Conservation (phyloP, 1,139 yeast species). For the Schizosaccharomyces versatilis region DNA sequence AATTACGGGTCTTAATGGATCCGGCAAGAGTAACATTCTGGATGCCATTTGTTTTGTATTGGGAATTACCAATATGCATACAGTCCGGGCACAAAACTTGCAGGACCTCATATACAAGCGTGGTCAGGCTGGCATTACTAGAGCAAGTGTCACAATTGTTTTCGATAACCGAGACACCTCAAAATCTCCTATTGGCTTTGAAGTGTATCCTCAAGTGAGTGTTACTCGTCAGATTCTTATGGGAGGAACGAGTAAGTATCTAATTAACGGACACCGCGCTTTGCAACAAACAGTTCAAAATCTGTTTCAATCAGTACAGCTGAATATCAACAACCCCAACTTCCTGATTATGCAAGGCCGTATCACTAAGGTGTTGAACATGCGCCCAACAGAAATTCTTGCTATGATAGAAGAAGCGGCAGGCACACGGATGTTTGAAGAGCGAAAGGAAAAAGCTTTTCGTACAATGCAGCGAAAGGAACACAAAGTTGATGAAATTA, state of each 20-base stretch:
- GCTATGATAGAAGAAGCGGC: conserved; percentile 94
- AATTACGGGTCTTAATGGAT: conserved; percentile 90
- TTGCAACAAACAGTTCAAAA: conserved; percentile 84
- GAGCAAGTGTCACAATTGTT: conserved; percentile 88
- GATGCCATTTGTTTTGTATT: conserved; percentile 97
- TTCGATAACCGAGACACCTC: conserved; percentile 63
- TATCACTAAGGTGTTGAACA: conserved; percentile 85
- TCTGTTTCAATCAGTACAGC: conserved; percentile 79
- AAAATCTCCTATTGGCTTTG: conserved; percentile 75
- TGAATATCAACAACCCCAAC: conserved; percentile 89
- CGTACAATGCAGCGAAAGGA: conserved; percentile 83
- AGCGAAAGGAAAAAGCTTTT: conserved; percentile 75
- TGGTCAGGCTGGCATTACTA: conserved; percentile 95
- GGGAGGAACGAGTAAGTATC: conserved; percentile 80
- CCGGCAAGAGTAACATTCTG: conserved; percentile 84
- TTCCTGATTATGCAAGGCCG: conserved; percentile 96
- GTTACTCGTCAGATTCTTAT: conserved; percentile 63
- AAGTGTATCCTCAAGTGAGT: conserved; percentile 54
- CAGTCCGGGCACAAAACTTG: conserved; percentile 78
- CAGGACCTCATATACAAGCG: conserved; percentile 90
- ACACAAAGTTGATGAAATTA: conserved; percentile 56
- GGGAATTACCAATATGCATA: conserved; percentile 82
- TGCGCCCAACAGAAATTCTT: conserved; percentile 79
- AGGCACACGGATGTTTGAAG: conserved; percentile 90
- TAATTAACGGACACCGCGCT: conserved; percentile 89